Evolutionary conservation across 352 stramenopile species (phyloP), one percentile per base, ranked within the genome.

Genomic region (Achlya hypogyna): DNA sequence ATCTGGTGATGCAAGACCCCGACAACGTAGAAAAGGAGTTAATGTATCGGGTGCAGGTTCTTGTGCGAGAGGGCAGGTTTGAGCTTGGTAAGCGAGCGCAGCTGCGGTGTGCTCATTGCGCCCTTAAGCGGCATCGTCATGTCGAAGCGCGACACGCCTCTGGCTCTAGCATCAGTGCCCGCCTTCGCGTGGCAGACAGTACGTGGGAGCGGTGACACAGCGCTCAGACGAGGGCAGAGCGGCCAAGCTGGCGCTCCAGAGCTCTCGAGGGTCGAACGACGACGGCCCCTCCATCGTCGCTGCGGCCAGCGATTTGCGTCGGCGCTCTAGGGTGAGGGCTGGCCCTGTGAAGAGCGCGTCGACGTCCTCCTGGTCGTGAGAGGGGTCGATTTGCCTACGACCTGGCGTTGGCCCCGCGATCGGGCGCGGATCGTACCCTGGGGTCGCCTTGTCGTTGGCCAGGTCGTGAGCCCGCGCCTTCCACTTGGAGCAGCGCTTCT

Each of bases 401-500:
- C 75, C 4, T 76, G 75, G 62, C 84, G 18, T 54, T 43, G n/a
- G 6, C 79, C 71, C 32, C 75, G 14, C 23, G 70, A 75, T 53
- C n/a, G 67, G n/a, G 18, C n/a, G 18, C 9, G 5, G 38, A 22
- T 29, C 22, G 27, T n/a, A 68, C 32, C 47, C 72, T 67, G 42
- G 78, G 71, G 35, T 75, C 64, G 1, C 75, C 62, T 62, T 88
- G 76, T 4, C 72, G 65, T 54, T 83, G 75, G 73, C 75, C 10
- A 88, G 70, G 5, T 82, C 77, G 23, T 81, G 59, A 40, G 73
- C 88, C 12, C 78, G 73, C 40, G 73, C 71, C 62, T 88, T 90
- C 82, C 82, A 90, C 65, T 90, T 90, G 59, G 74, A 64, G 53
- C 77, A 83, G 18, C 82, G 82, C 74, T 88, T 88, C 75, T 87